Conservation (phyloP, 1,284 basidiomycete genomes). For the Naganishia sp. region DNA sequence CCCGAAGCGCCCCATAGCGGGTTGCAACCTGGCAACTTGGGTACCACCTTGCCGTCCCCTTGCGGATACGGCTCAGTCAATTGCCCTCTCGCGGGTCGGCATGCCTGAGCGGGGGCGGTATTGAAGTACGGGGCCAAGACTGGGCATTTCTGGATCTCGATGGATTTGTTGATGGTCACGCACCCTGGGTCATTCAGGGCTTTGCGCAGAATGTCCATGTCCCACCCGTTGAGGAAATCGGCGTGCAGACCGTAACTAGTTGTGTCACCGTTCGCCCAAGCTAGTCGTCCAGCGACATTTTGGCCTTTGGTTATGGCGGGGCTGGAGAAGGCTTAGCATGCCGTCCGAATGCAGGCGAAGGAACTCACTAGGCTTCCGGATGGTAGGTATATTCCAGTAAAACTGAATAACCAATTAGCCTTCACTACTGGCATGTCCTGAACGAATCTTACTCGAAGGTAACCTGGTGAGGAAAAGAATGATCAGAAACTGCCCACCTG, state of each 20-base stretch:
- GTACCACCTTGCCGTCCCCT: slow-evolving; percentile 37
- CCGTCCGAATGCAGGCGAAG: too few relatives aligned
- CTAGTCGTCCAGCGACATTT: slow-evolving; percentile 40
- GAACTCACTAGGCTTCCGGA: slow-evolving; percentile 9
- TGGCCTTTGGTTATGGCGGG: slow-evolving; percentile 20
- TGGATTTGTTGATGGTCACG: slow-evolving; percentile 7
- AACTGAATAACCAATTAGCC: slow-evolving; percentile 27
- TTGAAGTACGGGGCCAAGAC: slow-evolving; percentile 36
- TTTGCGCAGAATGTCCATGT: slow-evolving; percentile 37
- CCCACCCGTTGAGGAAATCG: slow-evolving; percentile 44
- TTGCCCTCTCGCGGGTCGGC: slow-evolving; percentile 38
- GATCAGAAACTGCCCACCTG: too few relatives aligned
- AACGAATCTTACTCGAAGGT: slow-evolving; percentile 32
- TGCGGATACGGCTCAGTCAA: slow-evolving; percentile 38
- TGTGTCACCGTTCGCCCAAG: slow-evolving; percentile 49
- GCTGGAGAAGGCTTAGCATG: background rate
- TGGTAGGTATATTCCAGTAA: slow-evolving; percentile 43
- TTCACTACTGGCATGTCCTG: too few relatives aligned
- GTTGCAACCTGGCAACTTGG: slow-evolving; percentile 45
- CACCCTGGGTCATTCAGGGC: slow-evolving; percentile 41
- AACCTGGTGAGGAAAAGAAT: slow-evolving; percentile 41
- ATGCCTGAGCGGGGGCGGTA: slow-evolving; percentile 31
- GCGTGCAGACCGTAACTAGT: slow-evolving; percentile 46
- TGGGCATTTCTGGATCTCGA: slow-evolving; percentile 38
- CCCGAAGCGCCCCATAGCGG: slow-evolving; percentile 37